A percentile compares a stretch with the other conserved stretches of the same genome.
phyloP scores from a whole-genome alignment of 768 basidiomycete genomes.

The Tylopilus sp. region DNA sequence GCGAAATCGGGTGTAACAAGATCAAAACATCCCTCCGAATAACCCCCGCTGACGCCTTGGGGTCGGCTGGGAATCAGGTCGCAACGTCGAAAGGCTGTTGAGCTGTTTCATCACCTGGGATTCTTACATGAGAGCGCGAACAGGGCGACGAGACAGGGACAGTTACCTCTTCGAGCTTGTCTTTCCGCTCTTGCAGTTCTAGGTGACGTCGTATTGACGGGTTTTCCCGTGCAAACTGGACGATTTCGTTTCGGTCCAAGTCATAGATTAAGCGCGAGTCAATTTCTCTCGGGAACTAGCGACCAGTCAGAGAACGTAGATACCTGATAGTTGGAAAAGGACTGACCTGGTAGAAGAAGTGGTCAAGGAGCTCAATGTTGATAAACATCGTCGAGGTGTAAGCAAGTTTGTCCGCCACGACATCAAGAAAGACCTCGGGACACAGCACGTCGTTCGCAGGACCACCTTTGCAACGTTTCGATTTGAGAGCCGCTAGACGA shows the following conservation, averaged over 20 bases:
- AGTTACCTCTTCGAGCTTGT: slow-evolving; percentile 89
- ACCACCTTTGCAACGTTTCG: slow-evolving; percentile 82
- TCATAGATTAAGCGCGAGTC: slow-evolving; percentile 91
- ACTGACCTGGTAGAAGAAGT: slow-evolving; percentile 95
- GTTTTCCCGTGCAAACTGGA: slow-evolving; percentile 93
- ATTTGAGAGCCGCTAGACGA: slow-evolving; percentile 81
- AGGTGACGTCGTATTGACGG: slow-evolving; percentile 83
- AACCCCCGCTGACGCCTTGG: slow-evolving; percentile 74
- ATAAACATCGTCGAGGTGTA: slow-evolving; percentile 98
- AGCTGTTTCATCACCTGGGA: slow-evolving; percentile 90
- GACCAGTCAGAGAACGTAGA: not conserved
- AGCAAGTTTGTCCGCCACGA: slow-evolving; percentile 95
- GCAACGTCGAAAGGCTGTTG: slow-evolving; percentile 84
- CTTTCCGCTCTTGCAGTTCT: slow-evolving; percentile 94
- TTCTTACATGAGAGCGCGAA: slow-evolving; percentile 3
- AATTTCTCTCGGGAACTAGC: slow-evolving; percentile 94
- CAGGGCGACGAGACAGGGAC: not conserved
- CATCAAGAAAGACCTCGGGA: slow-evolving; percentile 94
- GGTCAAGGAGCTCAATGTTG: slow-evolving; percentile 95
- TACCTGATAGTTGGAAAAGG: not conserved
- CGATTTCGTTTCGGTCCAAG: slow-evolving; percentile 85
- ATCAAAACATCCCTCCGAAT: slow-evolving; percentile 75
- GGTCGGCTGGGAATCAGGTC: slow-evolving; percentile 73
- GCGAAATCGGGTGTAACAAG: not conserved
- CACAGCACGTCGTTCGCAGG: slow-evolving; percentile 89